Conservation (phyloP, 441 rosid species). For the Viola pubescens region DNA sequence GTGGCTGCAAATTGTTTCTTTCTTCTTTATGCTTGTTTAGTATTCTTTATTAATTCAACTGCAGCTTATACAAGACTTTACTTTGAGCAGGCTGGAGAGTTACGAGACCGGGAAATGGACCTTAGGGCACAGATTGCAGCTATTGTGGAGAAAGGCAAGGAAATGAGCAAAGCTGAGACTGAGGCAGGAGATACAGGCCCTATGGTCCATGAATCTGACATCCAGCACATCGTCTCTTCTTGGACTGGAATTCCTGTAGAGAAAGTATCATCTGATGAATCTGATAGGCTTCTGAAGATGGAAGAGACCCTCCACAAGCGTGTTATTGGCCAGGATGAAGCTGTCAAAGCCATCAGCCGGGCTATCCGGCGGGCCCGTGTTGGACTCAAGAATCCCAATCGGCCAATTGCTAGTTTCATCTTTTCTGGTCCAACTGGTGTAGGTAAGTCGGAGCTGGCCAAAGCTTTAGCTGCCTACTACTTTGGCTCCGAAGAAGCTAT, state of each 20-base stretch:
- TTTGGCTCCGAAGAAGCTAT: slow-evolving; percentile 96
- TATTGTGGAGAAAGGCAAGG: slow-evolving; percentile 84
- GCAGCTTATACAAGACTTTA: not conserved
- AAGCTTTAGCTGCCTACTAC: slow-evolving; percentile 87
- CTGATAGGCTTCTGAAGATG: slow-evolving; percentile 91
- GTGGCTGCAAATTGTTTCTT: not conserved
- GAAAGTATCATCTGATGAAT: slow-evolving; percentile 90
- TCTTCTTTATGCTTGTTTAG: not conserved
- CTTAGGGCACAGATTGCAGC: slow-evolving; percentile 83
- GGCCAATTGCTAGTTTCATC: slow-evolving; percentile 96
- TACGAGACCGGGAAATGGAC: slow-evolving; percentile 92
- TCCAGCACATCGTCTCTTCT: slow-evolving; percentile 85
- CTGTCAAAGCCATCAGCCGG: slow-evolving; percentile 86
- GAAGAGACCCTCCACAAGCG: slow-evolving; percentile 90
- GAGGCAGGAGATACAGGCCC: slow-evolving; percentile 92
- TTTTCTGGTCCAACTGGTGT: slow-evolving; percentile 99
- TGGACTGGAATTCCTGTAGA: slow-evolving; percentile 99
- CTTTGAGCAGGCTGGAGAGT: slow-evolving; percentile 74
- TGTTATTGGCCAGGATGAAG: slow-evolving; percentile 96
- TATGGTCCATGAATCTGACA: slow-evolving; percentile 70
- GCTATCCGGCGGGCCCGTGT: slow-evolving; percentile 97
- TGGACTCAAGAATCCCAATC: slow-evolving; percentile 92
- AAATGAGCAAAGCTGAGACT: slow-evolving; percentile 85
- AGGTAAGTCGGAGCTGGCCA: slow-evolving; percentile 95
- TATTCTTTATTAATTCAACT: not conserved